A percentile compares a stretch with the other conserved stretches of the same genome.
Conservation (phyloP, 2,329 filamentous ascomycete genomes). For the Fusarium graminum region DNA sequence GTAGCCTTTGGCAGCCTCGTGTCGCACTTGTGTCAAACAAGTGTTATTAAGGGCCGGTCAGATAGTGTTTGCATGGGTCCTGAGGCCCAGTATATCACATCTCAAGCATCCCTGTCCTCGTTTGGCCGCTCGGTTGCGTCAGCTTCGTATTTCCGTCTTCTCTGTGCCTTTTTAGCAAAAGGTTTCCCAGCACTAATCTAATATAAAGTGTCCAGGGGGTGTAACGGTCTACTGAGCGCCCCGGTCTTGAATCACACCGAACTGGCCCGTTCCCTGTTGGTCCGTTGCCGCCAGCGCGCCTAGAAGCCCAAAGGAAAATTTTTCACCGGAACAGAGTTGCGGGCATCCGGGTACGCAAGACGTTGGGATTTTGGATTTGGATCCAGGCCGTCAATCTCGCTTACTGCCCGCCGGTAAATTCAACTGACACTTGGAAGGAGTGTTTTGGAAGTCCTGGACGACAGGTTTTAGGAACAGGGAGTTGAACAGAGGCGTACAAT, state of each 20-base stretch:
- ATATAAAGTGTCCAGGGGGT: slow-evolving; percentile 39
- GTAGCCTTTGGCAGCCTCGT: slow-evolving; percentile 41
- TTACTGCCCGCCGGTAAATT: slow-evolving; percentile 54
- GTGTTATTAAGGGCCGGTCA: slow-evolving; percentile 37
- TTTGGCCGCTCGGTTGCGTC: slow-evolving; percentile 41
- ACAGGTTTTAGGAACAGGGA: slow-evolving; percentile 31
- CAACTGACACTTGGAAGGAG: slow-evolving; percentile 48
- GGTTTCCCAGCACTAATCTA: slow-evolving; percentile 32
- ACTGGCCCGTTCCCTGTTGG: slow-evolving; percentile 43
- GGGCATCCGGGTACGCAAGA: slow-evolving; percentile 47
- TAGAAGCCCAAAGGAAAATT: slow-evolving; percentile 50
- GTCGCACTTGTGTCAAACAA: slow-evolving; percentile 40
- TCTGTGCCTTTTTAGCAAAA: slow-evolving; percentile 13
- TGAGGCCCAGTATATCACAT: slow-evolving; percentile 25
- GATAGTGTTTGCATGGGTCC: slow-evolving; percentile 40
- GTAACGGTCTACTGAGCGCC: slow-evolving; percentile 45
- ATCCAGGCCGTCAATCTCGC: slow-evolving; percentile 54
- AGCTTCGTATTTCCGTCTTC: slow-evolving; percentile 48
- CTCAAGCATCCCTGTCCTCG: slow-evolving; percentile 28
- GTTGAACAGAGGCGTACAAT: slow-evolving; percentile 25
- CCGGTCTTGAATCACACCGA: slow-evolving; percentile 50
- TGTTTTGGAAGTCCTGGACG: slow-evolving; percentile 32
- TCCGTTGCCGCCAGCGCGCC: slow-evolving; percentile 49
- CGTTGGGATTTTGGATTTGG: slow-evolving; percentile 45
- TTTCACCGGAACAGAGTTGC: slow-evolving; percentile 50